phyloP scores from a whole-genome alignment of 129 eudicot genomes.

The sunflower (Helianthus annuus) region DNA sequence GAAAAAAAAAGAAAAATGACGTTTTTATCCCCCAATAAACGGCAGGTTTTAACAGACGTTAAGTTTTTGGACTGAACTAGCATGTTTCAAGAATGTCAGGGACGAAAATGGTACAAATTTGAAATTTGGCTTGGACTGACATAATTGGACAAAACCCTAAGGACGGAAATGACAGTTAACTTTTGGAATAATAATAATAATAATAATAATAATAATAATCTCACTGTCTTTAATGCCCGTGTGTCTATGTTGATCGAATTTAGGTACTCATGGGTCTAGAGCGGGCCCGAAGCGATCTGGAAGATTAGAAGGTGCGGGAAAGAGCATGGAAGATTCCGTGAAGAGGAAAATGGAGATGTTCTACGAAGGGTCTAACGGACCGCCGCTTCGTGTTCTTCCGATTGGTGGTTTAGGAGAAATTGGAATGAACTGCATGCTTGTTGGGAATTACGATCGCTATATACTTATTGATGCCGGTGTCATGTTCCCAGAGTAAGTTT shows the following conservation, averaged over 20 bases:
- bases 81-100: too few relatives aligned
- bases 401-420: conserved; percentile 98
- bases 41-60: too few relatives aligned
- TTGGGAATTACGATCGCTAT: conserved; percentile 94
- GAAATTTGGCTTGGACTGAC: too few relatives aligned
- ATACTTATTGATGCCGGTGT: conserved; percentile 96
- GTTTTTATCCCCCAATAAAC: too few relatives aligned
- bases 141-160: too few relatives aligned
- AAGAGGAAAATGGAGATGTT: conserved; percentile 93
- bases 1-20: too few relatives aligned
- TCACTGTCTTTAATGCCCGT: neutral
- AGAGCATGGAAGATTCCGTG: conserved; percentile 96
- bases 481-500: conserved; percentile 97
- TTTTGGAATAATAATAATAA: too few relatives aligned
- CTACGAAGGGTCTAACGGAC: conserved; percentile 92
- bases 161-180: too few relatives aligned
- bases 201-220: neutral
- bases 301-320: conserved; percentile 82
- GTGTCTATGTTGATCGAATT: neutral
- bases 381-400: conserved; percentile 91
- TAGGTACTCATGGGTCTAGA: conserved; percentile 56
- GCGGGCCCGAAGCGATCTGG: conserved; percentile 51
- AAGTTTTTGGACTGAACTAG: too few relatives aligned
- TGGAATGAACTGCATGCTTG: conserved; percentile 99
- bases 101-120: too few relatives aligned